Evolutionary conservation across 2,329 filamentous ascomycete species (phyloP).

Genomic region (Spiromastix sp.): DNA sequence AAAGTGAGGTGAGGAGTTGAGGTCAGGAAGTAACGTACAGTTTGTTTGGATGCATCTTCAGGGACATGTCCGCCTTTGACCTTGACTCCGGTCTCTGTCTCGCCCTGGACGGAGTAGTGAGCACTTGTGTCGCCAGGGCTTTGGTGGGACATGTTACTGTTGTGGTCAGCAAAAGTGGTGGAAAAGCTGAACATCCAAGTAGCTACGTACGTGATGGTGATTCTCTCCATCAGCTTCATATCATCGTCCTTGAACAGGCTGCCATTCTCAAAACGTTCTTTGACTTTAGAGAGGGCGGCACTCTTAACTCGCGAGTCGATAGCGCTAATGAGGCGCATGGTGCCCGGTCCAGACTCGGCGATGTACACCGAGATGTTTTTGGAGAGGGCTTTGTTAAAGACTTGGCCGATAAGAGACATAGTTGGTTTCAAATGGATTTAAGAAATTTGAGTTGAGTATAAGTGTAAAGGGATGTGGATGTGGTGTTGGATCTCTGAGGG

Average conservation of each 20-base stretch:
- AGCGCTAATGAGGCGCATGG: slow-evolving; percentile 2
- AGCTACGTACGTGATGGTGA: slow-evolving; percentile 3
- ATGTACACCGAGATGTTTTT: no score
- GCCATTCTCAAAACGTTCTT: slow-evolving; percentile 3
- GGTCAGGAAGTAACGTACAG: no score
- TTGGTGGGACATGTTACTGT: slow-evolving; percentile 5
- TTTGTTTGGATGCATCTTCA: slow-evolving; percentile 5
- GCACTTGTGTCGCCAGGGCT: slow-evolving; percentile 1
- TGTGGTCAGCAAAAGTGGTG: background rate
- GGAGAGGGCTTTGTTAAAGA: no score
- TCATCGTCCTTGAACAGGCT: no score
- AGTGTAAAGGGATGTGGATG: no score
- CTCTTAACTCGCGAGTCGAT: slow-evolving; percentile 4
- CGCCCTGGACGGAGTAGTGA: slow-evolving; percentile 5
- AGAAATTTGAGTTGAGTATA: no score
- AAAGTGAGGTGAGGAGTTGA: no score
- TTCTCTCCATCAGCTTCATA: slow-evolving; percentile 3
- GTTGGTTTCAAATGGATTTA: no score
- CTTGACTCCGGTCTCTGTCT: slow-evolving; percentile 2
- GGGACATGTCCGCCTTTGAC: slow-evolving; percentile 5
- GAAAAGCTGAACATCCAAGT: slow-evolving; percentile 2
- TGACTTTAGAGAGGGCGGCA: slow-evolving; percentile 4
- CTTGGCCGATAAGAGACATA: no score
- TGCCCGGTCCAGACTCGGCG: slow-evolving; percentile 3
- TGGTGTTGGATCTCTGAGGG: no score